These are phyloP conservation scores for Ophiocordyceps australis DNA, from an alignment of 2,329 filamentous ascomycete genomes.

Conservation along the genomic window DNA sequence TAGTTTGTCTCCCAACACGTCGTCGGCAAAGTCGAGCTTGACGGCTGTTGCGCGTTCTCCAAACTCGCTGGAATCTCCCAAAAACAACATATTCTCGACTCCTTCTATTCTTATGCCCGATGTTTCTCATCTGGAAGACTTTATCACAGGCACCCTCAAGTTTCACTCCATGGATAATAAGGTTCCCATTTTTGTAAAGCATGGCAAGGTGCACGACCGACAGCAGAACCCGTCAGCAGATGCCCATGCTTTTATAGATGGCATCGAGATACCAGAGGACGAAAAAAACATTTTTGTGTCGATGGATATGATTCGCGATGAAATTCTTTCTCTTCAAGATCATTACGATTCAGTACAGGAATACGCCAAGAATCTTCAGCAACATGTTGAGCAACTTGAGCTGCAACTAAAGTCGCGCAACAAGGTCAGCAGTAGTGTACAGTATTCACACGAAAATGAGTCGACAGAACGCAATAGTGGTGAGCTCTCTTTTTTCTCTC, in stretches of 20 bases:
- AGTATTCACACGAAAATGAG: no score
- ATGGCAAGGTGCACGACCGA: conserved; percentile 29
- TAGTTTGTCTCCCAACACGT: conserved; percentile 14
- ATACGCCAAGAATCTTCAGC: conserved; percentile 32
- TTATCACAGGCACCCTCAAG: conserved; percentile 33
- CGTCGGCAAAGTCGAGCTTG: conserved; percentile 20
- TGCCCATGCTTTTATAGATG: conserved; percentile 29
- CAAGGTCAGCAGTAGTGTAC: conserved; percentile 16
- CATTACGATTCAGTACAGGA: conserved; percentile 36
- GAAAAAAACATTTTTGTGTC: conserved; percentile 41
- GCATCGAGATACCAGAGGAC: conserved; percentile 28
- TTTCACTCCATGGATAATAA: conserved; percentile 32
- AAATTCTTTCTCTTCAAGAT: conserved; percentile 34
- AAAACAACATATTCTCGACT: conserved; percentile 19
- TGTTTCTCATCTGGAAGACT: conserved; percentile 35
- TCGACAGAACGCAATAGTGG: conserved; percentile 34
- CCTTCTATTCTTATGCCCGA: conserved; percentile 36
- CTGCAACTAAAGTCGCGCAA: conserved; percentile 27
- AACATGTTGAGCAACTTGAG: conserved; percentile 31
- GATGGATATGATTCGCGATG: conserved; percentile 42
- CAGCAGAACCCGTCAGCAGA: conserved; percentile 12
- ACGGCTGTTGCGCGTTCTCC: conserved; percentile 22
- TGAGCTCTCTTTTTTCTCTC: conserved; percentile 25
- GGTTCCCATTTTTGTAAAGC: conserved; percentile 35
- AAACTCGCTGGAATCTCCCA: conserved; percentile 12